Evolutionary conservation across 768 basidiomycete species (phyloP), one percentile per base, ranked within the genome.

Genomic region (Lactarius psammicola): DNA sequence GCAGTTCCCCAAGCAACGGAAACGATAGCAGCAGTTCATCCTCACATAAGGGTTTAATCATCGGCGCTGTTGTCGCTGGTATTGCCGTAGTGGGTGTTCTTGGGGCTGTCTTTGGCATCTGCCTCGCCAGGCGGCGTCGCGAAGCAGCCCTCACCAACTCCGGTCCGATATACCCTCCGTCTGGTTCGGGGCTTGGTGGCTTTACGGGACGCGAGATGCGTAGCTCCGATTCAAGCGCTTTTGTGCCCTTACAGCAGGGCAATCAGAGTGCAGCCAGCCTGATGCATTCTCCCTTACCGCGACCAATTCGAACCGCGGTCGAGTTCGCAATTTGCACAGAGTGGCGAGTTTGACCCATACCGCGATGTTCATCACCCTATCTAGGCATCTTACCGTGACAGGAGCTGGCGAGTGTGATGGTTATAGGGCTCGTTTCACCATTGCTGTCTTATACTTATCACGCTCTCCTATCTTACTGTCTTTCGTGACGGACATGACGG

Each of bases 231-330:
- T 85, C 87, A 71, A 87, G 86, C 68, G 83, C 87, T 40, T 90
- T 90, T 71, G 78, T 88, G 59, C 89, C 89, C n/a, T 74, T 91
- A 71, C 83, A 84, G 69, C 87, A 87, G 73, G 83, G 82, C 36
- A 84, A 85, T 69, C 78, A 79, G 56, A 88, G 86, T 73, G 57
- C 62, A 3, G 79, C 74, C 23, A 73, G 74, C 69, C 74, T 77
- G 42, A 71, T 77, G 65, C 77, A 78, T 55, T 68, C 73, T n/a
- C 64, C 75, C 75, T 20, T 79, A 78, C 69, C 76, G 72, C 61
- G 78, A 81, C 62, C 74, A 76, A 56, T 70, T 68, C 53, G 62
- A 70, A 63, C 49, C 60, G 54, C 64, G 53, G 23, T 42, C 62
- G 33, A 62, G 68, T 63, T 75, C 67, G 49, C 67, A 60, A 55